Conservation (phyloP, 306 rosid genomes). For the Canavalia ensiformis region DNA sequence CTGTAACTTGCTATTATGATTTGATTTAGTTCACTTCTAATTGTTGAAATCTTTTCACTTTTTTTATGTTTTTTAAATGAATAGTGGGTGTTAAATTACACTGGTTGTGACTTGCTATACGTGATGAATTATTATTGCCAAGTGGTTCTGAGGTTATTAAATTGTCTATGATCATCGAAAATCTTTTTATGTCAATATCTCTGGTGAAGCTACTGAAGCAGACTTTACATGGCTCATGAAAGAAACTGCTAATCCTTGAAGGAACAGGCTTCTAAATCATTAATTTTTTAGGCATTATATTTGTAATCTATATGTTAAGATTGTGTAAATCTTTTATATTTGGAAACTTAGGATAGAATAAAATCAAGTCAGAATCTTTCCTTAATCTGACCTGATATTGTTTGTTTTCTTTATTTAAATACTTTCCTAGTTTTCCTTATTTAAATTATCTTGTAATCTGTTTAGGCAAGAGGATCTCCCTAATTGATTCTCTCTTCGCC, state of each 20-base stretch:
- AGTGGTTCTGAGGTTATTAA: slow-evolving; percentile 12
- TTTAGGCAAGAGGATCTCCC: no score
- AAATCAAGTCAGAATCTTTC: no score
- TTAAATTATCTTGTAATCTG: no score
- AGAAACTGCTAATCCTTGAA: background rate
- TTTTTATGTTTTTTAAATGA: background rate
- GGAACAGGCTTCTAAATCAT: background rate
- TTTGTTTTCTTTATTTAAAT: no score
- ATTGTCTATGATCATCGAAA: slow-evolving; percentile 14
- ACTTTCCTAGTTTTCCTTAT: no score
- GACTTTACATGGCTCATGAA: background rate
- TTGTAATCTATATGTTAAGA: background rate
- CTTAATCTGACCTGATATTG: no score
- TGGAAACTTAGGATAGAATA: no score
- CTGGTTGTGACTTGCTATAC: slow-evolving; percentile 22
- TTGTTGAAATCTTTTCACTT: slow-evolving; percentile 15
- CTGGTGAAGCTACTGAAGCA: background rate
- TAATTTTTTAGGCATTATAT: background rate
- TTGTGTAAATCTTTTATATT: no score
- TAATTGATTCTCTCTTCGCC: no score
- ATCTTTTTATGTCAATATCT: background rate
- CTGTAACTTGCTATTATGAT: slow-evolving; percentile 22
- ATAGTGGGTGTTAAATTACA: slow-evolving; percentile 14
- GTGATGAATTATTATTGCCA: background rate
- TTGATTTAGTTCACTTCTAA: slow-evolving; percentile 18